phyloP scores from a whole-genome alignment of 208 protist genomes.

The Crithidia expoeki region DNA sequence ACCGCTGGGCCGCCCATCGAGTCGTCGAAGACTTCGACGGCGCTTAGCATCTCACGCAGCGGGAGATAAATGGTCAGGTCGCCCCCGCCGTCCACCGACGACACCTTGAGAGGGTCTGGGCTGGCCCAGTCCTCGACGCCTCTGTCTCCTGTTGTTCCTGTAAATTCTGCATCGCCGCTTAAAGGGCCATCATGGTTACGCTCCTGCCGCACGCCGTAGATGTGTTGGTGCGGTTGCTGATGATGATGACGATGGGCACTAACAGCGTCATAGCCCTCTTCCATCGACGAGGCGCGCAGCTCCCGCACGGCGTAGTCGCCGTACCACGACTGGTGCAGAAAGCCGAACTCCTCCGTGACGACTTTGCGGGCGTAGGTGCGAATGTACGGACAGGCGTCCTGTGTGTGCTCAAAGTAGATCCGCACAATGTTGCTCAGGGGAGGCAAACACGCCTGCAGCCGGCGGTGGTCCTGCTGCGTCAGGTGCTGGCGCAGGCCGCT shows the following conservation, averaged over 20 bases:
- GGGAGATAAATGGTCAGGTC: constrained; percentile 22
- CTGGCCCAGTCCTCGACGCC: background rate
- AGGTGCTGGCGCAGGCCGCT: constrained; percentile 32
- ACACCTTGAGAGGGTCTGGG: constrained; percentile 14
- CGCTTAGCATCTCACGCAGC: constrained; percentile 23
- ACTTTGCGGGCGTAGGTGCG: constrained; percentile 57
- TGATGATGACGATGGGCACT: constrained; percentile 7
- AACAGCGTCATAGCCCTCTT: constrained; percentile 21
- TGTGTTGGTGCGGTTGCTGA: background rate
- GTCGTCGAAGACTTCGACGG: constrained; percentile 16
- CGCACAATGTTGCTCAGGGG: constrained; percentile 62
- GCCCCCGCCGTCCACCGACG: constrained; percentile 12
- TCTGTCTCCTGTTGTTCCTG: background rate
- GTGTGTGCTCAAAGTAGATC: constrained; percentile 54
- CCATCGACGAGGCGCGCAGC: constrained; percentile 10
- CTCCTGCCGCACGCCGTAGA: background rate
- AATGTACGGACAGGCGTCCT: constrained; percentile 74
- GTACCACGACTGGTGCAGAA: constrained; percentile 57
- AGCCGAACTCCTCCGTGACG: constrained; percentile 63
- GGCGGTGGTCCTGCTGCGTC: constrained; percentile 28
- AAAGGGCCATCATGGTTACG: background rate
- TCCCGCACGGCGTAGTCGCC: constrained; percentile 32
- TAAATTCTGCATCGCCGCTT: background rate
- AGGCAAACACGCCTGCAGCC: constrained; percentile 35
- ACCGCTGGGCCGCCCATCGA: background rate